Conservation (phyloP, 352 stramenopile genomes). For the Pythium folliculosum region DNA sequence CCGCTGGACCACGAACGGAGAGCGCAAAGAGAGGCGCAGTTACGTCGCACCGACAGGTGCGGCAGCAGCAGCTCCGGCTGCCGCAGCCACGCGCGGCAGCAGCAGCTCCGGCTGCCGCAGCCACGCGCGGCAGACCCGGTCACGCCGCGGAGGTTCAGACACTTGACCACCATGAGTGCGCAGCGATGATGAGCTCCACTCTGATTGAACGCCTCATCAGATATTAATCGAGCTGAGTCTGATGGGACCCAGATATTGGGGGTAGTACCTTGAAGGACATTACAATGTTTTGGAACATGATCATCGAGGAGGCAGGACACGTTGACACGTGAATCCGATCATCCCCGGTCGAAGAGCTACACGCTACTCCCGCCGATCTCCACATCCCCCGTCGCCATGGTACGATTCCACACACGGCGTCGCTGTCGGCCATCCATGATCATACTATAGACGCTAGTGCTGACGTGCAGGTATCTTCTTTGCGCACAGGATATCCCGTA, state of each 20-base stretch:
- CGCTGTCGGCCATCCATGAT: no score
- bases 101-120: constrained; percentile 71
- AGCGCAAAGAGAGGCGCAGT: background rate
- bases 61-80: constrained; percentile 76
- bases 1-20: background rate
- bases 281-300: constrained; percentile 20
- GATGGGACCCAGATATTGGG: background rate
- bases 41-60: constrained; percentile 82
- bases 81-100: constrained; percentile 64
- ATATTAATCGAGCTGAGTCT: constrained; percentile 11
- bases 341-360: constrained; percentile 14
- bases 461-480: background rate
- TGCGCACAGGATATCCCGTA: constrained; percentile 73
- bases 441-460: no score
- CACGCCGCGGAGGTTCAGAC: constrained; percentile 79
- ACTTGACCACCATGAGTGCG: constrained; percentile 44
- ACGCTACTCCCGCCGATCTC: constrained; percentile 6
- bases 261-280: constrained; percentile 12
- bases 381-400: constrained; percentile 29
- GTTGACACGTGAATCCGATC: constrained; percentile 35
- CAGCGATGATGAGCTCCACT: constrained; percentile 15
- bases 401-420: constrained; percentile 13
- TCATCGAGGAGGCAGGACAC: constrained; percentile 18
- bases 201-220: no score
- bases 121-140: constrained; percentile 80